Evolutionary conservation across 805 yeast species (phyloP).

Genomic region (Starmerella bombi): DNA sequence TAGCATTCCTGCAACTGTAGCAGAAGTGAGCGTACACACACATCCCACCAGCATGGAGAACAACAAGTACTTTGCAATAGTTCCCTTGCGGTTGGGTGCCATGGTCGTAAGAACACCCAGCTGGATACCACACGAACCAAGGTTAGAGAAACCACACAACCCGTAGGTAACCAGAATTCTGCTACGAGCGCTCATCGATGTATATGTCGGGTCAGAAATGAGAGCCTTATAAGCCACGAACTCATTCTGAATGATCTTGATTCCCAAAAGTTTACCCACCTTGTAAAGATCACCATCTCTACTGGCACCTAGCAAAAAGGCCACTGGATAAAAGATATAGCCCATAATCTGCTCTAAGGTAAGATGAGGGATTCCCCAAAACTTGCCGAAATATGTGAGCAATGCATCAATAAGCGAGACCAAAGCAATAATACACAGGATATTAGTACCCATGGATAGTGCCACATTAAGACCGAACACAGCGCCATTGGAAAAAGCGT

Average conservation of each 20-base stretch:
- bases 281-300: slow-evolving; percentile 36
- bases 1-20: slow-evolving; percentile 52
- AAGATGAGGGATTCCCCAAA: slow-evolving; percentile 44
- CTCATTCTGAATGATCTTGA: slow-evolving; percentile 49
- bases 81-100: slow-evolving; percentile 39
- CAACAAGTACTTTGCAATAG: slow-evolving; percentile 35
- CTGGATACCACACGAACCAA: slow-evolving; percentile 50
- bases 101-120: slow-evolving; percentile 46
- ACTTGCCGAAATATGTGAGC: slow-evolving; percentile 47
- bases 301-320: slow-evolving; percentile 46
- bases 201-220: slow-evolving; percentile 33
- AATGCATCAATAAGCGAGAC: slow-evolving; percentile 45
- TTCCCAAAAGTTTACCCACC: slow-evolving; percentile 41
- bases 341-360: slow-evolving; percentile 45
- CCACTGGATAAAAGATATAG: slow-evolving; percentile 46
- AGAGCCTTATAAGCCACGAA: slow-evolving; percentile 40
- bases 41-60: slow-evolving; percentile 43
- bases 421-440: slow-evolving; percentile 47
- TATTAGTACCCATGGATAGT: slow-evolving; percentile 42
- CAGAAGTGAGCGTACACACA: slow-evolving; percentile 41
- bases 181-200: slow-evolving; percentile 38
- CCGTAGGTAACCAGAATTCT: slow-evolving; percentile 47
- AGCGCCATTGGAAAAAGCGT: slow-evolving; percentile 48
- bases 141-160: slow-evolving; percentile 49
- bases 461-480: slow-evolving; percentile 45